phyloP scores from a whole-genome alignment of 2,329 filamentous ascomycete genomes.

The Neofusicoccum umdonicola region DNA sequence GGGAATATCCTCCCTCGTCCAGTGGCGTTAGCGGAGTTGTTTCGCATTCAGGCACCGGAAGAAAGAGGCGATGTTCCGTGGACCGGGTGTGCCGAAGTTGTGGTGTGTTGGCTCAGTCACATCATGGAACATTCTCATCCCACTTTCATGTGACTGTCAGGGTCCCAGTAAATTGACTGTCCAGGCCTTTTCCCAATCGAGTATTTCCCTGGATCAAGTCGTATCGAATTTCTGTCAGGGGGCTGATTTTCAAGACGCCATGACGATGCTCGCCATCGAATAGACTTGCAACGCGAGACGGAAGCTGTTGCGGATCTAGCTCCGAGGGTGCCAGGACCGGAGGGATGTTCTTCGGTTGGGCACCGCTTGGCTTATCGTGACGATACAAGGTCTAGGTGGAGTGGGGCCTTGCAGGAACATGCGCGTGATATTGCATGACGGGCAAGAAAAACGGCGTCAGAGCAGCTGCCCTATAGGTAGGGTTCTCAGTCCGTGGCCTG shows the following conservation, averaged over 20 bases:
- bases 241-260: neutral
- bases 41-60: neutral
- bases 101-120: neutral
- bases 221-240: neutral
- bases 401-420: neutral
- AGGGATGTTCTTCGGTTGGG: neutral
- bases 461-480: neutral
- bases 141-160: slow-evolving; percentile 6
- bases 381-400: neutral
- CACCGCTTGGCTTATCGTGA: neutral
- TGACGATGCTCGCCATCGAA: neutral
- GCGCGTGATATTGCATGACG: slow-evolving; percentile 7
- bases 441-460: neutral
- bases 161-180: neutral
- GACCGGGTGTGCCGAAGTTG: neutral
- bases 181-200: neutral
- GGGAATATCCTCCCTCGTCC: no score
- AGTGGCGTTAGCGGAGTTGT: no score
- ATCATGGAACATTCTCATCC: neutral
- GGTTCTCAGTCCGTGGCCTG: neutral
- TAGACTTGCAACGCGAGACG: neutral
- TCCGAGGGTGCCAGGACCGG: neutral
- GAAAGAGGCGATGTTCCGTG: neutral
- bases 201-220: neutral
- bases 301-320: neutral